These are phyloP conservation scores for Blastobotrys capitulatus DNA, from an alignment of 1,139 yeast genomes.

Conservation along the genomic window DNA sequence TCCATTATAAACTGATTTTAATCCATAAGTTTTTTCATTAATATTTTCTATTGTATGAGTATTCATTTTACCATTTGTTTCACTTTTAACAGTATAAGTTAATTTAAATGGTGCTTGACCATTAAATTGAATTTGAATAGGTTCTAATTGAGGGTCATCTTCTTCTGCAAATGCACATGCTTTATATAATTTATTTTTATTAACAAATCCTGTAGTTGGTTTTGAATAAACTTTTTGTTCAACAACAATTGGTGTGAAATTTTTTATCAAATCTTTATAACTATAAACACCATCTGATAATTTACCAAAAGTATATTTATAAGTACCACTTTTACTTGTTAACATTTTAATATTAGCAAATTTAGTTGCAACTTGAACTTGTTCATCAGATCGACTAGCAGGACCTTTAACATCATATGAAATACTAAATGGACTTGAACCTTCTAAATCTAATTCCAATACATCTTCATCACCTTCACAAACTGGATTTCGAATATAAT, in stretches of 20 bases:
- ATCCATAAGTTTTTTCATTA: constrained; percentile 30
- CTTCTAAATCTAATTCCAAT: constrained; percentile 48
- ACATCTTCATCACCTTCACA: constrained; percentile 48
- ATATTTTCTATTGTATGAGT: constrained; percentile 35
- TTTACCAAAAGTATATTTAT: constrained; percentile 54
- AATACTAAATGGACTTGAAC: constrained; percentile 63
- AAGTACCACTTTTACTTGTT: constrained; percentile 45
- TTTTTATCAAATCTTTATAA: constrained; percentile 33
- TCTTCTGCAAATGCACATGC: constrained; percentile 44
- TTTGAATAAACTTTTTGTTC: constrained; percentile 55
- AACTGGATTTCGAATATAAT: constrained; percentile 35
- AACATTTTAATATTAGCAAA: constrained; percentile 43
- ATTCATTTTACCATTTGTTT: constrained; percentile 45
- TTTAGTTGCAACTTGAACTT: constrained; percentile 47
- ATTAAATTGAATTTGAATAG: constrained; percentile 48
- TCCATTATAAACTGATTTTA: constrained; percentile 39
- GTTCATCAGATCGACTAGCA: constrained; percentile 39
- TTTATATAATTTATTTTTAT: constrained; percentile 42
- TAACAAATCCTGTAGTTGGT: constrained; percentile 53
- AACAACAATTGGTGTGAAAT: constrained; percentile 39
- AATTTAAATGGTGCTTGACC: constrained; percentile 67
- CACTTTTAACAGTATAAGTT: constrained; percentile 49
- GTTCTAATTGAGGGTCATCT: constrained; percentile 36
- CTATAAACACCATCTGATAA: constrained; percentile 62
- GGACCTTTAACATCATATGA: constrained; percentile 65